Conservation (phyloP, 352 stramenopile genomes). For the Phytophthora syringae region DNA sequence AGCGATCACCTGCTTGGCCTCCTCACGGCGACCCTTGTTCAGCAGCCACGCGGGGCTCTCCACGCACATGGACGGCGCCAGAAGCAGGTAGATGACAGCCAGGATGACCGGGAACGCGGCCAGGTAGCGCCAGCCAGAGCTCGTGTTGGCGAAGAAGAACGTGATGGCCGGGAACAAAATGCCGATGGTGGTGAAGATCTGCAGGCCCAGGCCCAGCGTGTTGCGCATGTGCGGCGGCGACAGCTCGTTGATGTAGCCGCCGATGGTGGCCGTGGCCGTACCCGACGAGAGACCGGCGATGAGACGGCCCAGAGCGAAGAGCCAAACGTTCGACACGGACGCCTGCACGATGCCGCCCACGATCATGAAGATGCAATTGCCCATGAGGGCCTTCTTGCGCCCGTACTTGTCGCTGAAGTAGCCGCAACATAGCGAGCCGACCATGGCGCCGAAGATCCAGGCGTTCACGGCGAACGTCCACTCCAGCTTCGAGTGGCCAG, state of each 20-base stretch:
- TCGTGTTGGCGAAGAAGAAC: conserved; percentile 25
- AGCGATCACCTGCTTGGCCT: conserved; percentile 21
- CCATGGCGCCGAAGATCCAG: too few species aligned
- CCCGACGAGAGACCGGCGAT: too few species aligned
- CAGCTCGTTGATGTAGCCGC: too few species aligned
- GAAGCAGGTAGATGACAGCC: conserved; percentile 39
- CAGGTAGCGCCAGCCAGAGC: conserved; percentile 21
- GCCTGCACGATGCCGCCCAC: conserved; percentile 36
- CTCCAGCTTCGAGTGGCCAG: conserved; percentile 30
- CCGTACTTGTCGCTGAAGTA: conserved; percentile 35
- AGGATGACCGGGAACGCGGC: conserved; percentile 34
- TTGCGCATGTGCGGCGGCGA: too few species aligned
- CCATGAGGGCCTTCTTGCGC: conserved; percentile 24
- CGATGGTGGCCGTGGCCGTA: too few species aligned
- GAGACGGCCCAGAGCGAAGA: conserved; percentile 13
- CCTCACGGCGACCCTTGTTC: conserved; percentile 17
- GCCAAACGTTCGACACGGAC: conserved; percentile 16
- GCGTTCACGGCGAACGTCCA: too few species aligned
- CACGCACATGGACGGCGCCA: conserved; percentile 37
- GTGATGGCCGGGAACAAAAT: too few species aligned
- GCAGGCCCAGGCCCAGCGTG: too few species aligned
- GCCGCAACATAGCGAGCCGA: too few species aligned
- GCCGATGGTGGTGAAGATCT: too few species aligned
- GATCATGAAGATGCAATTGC: conserved; percentile 43
- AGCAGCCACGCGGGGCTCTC: conserved; percentile 28